These are phyloP conservation scores for Exophiala aquamarina DNA, from an alignment of 2,329 filamentous ascomycete genomes.

Conservation along the genomic window DNA sequence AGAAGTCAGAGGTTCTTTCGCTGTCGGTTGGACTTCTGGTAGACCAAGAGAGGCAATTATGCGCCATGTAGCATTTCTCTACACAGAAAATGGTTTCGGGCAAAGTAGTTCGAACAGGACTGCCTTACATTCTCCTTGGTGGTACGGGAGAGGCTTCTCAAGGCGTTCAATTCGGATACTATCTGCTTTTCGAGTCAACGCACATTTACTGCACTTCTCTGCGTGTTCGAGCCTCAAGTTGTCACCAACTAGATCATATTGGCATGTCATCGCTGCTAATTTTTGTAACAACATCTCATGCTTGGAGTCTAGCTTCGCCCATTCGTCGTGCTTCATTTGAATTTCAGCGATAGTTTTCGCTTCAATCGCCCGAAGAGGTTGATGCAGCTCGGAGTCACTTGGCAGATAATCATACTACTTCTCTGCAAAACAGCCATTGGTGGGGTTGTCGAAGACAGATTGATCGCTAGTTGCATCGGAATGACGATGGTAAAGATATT, in stretches of 20 bases:
- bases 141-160: slow-evolving; percentile 22
- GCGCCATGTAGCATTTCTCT: slow-evolving; percentile 55
- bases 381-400: slow-evolving; percentile 27
- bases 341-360: slow-evolving; percentile 22
- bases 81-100: slow-evolving; percentile 48
- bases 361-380: slow-evolving; percentile 38
- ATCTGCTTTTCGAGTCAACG: slow-evolving; percentile 2
- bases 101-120: slow-evolving; percentile 54
- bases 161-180: slow-evolving; percentile 10
- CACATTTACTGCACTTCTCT: slow-evolving; percentile 10
- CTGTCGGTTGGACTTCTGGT: slow-evolving; percentile 17
- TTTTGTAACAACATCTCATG: slow-evolving; percentile 4
- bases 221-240: slow-evolving; percentile 3
- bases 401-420: slow-evolving; percentile 43
- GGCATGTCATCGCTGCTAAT: slow-evolving; percentile 2
- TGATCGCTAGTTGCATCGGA: slow-evolving; percentile 17
- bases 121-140: slow-evolving; percentile 34
- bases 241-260: slow-evolving; percentile 1
- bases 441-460: slow-evolving; percentile 52
- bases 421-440: slow-evolving; percentile 46
- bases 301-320: slow-evolving; percentile 28
- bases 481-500: slow-evolving; percentile 44
- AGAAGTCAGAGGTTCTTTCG: slow-evolving; percentile 27
- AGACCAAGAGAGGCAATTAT: slow-evolving; percentile 42
- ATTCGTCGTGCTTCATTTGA: slow-evolving; percentile 37